phyloP scores from a whole-genome alignment of 371 early-diverging fungal genomes.

The Haplosporangium sp. region DNA sequence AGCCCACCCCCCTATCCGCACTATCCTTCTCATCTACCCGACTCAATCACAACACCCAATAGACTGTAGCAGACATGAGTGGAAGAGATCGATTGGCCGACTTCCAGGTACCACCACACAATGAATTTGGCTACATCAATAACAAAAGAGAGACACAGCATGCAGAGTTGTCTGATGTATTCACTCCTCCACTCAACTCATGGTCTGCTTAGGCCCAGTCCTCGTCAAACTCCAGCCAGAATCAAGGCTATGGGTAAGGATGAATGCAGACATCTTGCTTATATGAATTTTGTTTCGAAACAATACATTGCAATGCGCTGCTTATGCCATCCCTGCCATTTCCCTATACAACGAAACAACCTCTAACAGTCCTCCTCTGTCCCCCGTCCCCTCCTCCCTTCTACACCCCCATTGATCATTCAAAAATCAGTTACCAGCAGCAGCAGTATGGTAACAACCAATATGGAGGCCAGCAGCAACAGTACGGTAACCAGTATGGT shows the following conservation, averaged over 20 bases:
- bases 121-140: no score
- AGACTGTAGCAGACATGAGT: conserved; percentile 21
- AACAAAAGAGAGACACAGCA: neutral
- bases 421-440: conserved; percentile 19
- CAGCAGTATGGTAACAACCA: conserved; percentile 25
- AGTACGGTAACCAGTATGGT: conserved; percentile 20
- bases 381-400: no score
- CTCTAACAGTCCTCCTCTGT: no score
- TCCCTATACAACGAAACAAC: neutral
- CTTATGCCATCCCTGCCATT: neutral
- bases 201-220: conserved; percentile 28
- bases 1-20: neutral
- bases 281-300: neutral
- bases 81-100: conserved; percentile 46
- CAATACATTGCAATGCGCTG: neutral
- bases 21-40: no score
- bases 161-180: neutral
- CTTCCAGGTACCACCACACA: conserved; percentile 24
- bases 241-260: conserved; percentile 45
- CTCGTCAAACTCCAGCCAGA: conserved; percentile 21
- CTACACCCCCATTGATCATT: no score
- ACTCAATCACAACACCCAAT: conserved; percentile 3
- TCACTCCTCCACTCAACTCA: neutral
- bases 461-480: conserved; percentile 25
- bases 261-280: neutral